A percentile compares a stretch with the other conserved stretches of the same genome.
phyloP scores from a whole-genome alignment of 1,139 yeast species.

The Saccharomyces hybrid region DNA sequence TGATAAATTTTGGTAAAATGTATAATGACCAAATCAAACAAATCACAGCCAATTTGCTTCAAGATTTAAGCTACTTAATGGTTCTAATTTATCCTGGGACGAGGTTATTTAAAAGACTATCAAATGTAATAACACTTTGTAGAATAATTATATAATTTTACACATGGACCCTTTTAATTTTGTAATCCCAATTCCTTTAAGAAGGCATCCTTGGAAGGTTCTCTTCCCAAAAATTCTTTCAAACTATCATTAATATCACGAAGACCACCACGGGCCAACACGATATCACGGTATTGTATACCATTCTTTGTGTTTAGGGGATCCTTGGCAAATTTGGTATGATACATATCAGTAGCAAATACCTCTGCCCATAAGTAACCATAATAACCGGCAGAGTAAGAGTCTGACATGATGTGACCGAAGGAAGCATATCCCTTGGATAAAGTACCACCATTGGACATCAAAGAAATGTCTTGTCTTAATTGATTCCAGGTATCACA shows the following conservation, averaged over 20 bases:
- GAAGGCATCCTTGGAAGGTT: conserved; percentile 67
- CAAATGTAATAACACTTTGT: neutral
- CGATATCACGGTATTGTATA: conserved; percentile 57
- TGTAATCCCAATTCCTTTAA: conserved; percentile 49
- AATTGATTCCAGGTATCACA: conserved; percentile 54
- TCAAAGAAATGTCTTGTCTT: conserved; percentile 50
- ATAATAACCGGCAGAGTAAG: conserved; percentile 80
- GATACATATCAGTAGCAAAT: conserved; percentile 76
- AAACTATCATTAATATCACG: conserved; percentile 59
- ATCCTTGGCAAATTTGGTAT: conserved; percentile 57
- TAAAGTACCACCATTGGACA: conserved; percentile 46
- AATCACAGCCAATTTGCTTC: neutral
- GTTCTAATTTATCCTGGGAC: neutral
- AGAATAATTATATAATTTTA: neutral
- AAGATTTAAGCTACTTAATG: conserved; percentile 1
- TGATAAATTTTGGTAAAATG: neutral
- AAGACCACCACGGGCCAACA: conserved; percentile 67
- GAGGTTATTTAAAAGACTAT: neutral
- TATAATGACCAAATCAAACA: neutral
- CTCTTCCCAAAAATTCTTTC: conserved; percentile 63
- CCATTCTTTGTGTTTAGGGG: conserved; percentile 63
- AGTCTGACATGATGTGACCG: conserved; percentile 71
- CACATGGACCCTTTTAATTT: conserved; percentile 1
- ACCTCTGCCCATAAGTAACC: conserved; percentile 84
- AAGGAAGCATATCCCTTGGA: conserved; percentile 69